Percentiles rank a stretch among this genome's conserved stretches.
These are phyloP conservation scores for Suillus americanus DNA, from an alignment of 768 basidiomycete genomes.

Conservation along the genomic window DNA sequence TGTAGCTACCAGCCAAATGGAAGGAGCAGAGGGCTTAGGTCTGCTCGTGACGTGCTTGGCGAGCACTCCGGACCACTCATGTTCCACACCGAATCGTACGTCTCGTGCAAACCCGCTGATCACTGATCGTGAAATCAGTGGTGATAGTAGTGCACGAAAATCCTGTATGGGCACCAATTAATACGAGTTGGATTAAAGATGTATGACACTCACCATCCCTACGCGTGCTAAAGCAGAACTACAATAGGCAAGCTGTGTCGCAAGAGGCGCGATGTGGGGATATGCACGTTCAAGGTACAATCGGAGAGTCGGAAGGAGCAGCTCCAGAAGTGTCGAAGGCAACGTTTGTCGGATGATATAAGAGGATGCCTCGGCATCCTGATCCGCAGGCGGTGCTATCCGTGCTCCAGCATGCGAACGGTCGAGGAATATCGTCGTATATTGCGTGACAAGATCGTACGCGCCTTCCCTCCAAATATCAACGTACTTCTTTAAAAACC, in stretches of 20 bases:
- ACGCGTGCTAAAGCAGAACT: conserved; percentile 89
- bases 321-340: conserved; percentile 31
- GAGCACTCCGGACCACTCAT: conserved; percentile 35
- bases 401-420: conserved; percentile 37
- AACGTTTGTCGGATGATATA: conserved; percentile 29
- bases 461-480: conserved; percentile 91
- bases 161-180: conserved; percentile 33
- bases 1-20: conserved; percentile 50
- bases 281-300: conserved; percentile 59
- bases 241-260: conserved; percentile 94
- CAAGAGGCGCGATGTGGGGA: conserved; percentile 73
- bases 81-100: conserved; percentile 24
- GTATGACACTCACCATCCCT: conserved; percentile 54
- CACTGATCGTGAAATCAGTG: conserved; percentile 68
- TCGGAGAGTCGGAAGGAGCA: conserved; percentile 68
- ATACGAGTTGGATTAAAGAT: background rate
- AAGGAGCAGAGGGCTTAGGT: conserved; percentile 35
- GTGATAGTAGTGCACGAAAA: conserved; percentile 68
- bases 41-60: conserved; percentile 18
- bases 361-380: conserved; percentile 9
- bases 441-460: conserved; percentile 90
- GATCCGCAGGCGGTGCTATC: conserved; percentile 22
- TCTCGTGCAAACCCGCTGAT: conserved; percentile 53
- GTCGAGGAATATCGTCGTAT: conserved; percentile 85
- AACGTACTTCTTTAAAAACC: conserved; percentile 83